Evolutionary conservation across 106 monocot genomes (phyloP), one percentile per base, ranked within the genome.

Genomic region (Dendrobium catenatum): DNA sequence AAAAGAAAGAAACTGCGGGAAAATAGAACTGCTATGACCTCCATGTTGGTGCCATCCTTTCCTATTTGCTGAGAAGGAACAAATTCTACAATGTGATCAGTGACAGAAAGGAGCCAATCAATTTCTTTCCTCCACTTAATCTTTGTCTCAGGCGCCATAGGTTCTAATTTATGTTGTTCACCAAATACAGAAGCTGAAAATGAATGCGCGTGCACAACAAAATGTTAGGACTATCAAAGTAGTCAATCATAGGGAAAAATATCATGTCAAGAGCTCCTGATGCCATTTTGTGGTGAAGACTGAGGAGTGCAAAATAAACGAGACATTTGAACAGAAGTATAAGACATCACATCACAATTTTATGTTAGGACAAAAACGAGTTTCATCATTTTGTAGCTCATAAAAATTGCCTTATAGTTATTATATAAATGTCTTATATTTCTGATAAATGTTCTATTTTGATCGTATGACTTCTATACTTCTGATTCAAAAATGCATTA

Each of bases 21-120:
- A n/a, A 15, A 58, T 15, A 29, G 73, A 76, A 33, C 10, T 40
- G 64, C 16, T 40, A 29, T 79, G 9, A 92, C 94, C 92, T 95
- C 94, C 90, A 95, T 87, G 41, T 81, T 81, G 73, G 82, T 83
- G 68, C 94, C 94, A 84, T 92, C 89, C 59, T 85, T 85, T 2
- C 83, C 75, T 66, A 81, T 42, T 77, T 95, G 94, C 73, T 90
- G 87, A 15, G 88, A 88, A 67, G 94, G 87, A 72, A 95, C 92
- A 29, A 95, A 85, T 78, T 92, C 94, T 54, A 95, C 94, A 54
- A 92, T 95, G 54, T 92, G 86, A 88, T 92, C 94, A 9, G 94
- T 88, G 81, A 95, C 94, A 31, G 90, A 92, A 74, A 95, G 80
- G 24, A 95, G 92, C 92, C 92, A 95, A 43, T 85, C 90, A 40